Base-by-base conservation (phyloP, 2,329 filamentous ascomycete genomes). In the Paracoccidioides brasiliensis region DNA sequence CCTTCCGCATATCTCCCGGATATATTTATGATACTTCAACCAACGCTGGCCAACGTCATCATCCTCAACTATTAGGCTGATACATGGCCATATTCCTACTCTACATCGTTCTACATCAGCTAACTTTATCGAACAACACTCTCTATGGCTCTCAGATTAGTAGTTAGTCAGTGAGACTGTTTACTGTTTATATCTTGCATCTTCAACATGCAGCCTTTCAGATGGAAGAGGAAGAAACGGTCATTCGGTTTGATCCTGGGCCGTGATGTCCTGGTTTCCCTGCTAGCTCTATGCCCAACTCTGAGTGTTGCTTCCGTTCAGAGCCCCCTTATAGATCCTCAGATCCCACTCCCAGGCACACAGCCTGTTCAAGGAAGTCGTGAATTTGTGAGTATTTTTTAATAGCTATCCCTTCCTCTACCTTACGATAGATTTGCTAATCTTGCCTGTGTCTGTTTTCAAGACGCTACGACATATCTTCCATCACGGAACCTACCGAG, bases 401-500 rank as follows among this genome's bases (percentile, higher is more conserved):
- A 22, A 22, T 22, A 22, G 22, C 22, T 22, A 22, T 22, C 22
- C 22, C 22, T 22, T 22, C 22, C 22, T 22, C 22, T 22, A 22
- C 22, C 8, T 40, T 15, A 46, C 6, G 15, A 9, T 14, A 14
- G 7, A 10, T 12, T 30, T 15, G 35, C 40, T 53, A 9, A 44
- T 28, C 42, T 40, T 40, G 43, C 37, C 33, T 48, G 30, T 37
- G 12, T 35, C 22, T 22, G 22, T 48, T n/a, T 40, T 45, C 42
- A 58, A 71, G 71, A 64, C 66, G 5, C 80, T 98, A 56, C 84
- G 89, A 64, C 91, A 98, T 71, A 84, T 97, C 65, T 93, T 88
- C 72, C 90, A 96, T 69, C 90, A 95, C 72, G 91, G 91, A 57
- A 86, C 88, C 43, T 80, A 91, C 69, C 75, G 80, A 62, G 81